These are phyloP conservation scores for Arbutus unedo DNA, from an alignment of 148 eudicot genomes.

Conservation along the genomic window DNA sequence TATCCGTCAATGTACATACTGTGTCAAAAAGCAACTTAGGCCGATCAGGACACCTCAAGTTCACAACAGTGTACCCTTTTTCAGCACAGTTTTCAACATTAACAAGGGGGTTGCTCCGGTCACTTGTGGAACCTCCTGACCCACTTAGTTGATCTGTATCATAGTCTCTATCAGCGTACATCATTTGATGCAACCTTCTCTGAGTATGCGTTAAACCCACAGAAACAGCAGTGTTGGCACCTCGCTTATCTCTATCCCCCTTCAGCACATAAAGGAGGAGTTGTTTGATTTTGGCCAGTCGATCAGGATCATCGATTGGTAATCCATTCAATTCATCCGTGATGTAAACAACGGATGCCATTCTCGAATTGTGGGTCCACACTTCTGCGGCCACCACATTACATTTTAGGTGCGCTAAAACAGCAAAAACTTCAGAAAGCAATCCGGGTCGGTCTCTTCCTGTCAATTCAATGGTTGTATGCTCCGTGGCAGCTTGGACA, in stretches of 20 bases:
- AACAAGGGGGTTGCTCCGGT: constrained; percentile 45
- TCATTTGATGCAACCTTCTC: constrained; percentile 89
- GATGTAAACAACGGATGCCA: constrained; percentile 82
- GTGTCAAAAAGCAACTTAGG: constrained; percentile 87
- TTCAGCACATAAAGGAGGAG: constrained; percentile 66
- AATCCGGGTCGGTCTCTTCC: constrained; percentile 91
- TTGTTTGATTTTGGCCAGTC: constrained; percentile 61
- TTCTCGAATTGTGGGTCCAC: constrained; percentile 92
- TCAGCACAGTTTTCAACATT: constrained; percentile 62
- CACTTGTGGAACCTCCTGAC: constrained; percentile 20
- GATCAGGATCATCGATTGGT: constrained; percentile 58
- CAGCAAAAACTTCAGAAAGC: constrained; percentile 83
- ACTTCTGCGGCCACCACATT: constrained; percentile 82
- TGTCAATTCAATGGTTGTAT: constrained; percentile 72
- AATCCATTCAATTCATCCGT: constrained; percentile 59
- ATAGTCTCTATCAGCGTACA: constrained; percentile 89
- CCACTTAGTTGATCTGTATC: constrained; percentile 35
- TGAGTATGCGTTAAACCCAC: constrained; percentile 66
- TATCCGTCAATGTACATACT: constrained; percentile 78
- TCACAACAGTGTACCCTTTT: constrained; percentile 75
- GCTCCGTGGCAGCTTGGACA: constrained; percentile 59
- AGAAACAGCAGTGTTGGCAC: constrained; percentile 70
- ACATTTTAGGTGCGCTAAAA: constrained; percentile 69
- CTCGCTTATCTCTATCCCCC: constrained; percentile 58
- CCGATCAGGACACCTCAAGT: constrained; percentile 63